phyloP scores from a whole-genome alignment of 352 stramenopile genomes.

The Phytopythium vexans region DNA sequence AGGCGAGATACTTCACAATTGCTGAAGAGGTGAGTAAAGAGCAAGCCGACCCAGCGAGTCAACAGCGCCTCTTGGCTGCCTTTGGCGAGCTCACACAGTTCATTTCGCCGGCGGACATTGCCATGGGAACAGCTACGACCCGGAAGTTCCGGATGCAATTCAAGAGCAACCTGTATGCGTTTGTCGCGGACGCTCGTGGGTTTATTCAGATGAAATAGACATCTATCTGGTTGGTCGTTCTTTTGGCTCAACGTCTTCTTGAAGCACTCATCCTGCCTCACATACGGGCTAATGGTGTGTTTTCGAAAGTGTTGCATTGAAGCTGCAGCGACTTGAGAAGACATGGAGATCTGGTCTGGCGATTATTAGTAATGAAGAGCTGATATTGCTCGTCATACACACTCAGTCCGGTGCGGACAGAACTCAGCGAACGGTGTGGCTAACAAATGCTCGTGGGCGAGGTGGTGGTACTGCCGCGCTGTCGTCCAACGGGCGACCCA shows the following conservation, averaged over 20 bases:
- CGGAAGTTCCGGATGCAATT: conserved; percentile 73
- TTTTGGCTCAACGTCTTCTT: too few relatives aligned
- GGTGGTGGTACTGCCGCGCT: conserved; percentile 5
- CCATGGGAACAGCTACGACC: conserved; percentile 54
- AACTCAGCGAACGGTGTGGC: conserved; percentile 1
- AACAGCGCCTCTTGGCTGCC: conserved; percentile 54
- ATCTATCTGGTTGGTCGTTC: too few relatives aligned
- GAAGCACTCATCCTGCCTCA: too few relatives aligned
- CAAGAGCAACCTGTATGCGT: conserved; percentile 80
- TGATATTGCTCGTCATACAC: too few relatives aligned
- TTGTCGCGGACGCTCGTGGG: conserved; percentile 75
- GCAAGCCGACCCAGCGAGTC: conserved; percentile 34
- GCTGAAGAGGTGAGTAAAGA: conserved; percentile 63
- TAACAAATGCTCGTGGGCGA: conserved; percentile 9
- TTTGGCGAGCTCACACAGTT: conserved; percentile 71
- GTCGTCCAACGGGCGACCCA: conserved; percentile 24
- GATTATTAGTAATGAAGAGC: too few relatives aligned
- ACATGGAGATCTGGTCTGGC: too few relatives aligned
- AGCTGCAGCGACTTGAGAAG: too few relatives aligned
- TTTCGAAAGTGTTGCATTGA: too few relatives aligned
- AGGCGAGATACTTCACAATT: conserved; percentile 63
- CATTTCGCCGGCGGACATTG: conserved; percentile 53
- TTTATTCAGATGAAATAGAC: conserved; percentile 80
- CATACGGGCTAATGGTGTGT: too few relatives aligned
- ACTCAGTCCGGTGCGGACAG: too few relatives aligned